These are phyloP conservation scores for Tylopilus plumbeoviolaceoides DNA, from an alignment of 768 basidiomycete species.

Conservation along the genomic window DNA sequence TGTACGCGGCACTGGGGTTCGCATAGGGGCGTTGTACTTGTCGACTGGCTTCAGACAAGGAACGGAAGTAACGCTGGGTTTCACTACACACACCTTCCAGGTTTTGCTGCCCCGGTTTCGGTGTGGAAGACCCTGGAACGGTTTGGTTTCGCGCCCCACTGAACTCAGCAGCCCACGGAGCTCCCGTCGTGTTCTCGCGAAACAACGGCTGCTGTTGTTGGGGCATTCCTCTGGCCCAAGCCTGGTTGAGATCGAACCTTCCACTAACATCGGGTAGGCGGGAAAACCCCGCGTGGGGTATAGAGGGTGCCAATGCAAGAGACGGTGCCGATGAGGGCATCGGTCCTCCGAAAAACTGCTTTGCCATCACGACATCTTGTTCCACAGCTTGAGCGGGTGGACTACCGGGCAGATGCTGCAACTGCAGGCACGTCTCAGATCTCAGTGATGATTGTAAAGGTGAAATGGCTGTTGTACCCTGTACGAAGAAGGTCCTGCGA, in stretches of 20 bases:
- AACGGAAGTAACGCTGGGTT: neutral
- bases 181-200: conserved; percentile 31
- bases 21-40: conserved; percentile 38
- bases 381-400: conserved; percentile 46
- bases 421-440: conserved; percentile 36
- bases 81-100: conserved; percentile 18
- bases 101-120: conserved; percentile 29
- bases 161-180: conserved; percentile 61
- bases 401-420: conserved; percentile 72
- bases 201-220: conserved; percentile 38
- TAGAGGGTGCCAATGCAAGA: conserved; percentile 32
- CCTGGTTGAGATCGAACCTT: conserved; percentile 40
- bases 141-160: conserved; percentile 25
- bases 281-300: conserved; percentile 31
- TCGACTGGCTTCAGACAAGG: conserved; percentile 5
- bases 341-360: conserved; percentile 69
- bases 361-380: conserved; percentile 69
- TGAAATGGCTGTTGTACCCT: conserved; percentile 40
- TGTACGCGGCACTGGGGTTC: conserved; percentile 34
- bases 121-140: conserved; percentile 27
- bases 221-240: conserved; percentile 53
- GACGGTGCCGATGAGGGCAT: conserved; percentile 31
- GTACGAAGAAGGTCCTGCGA: conserved; percentile 69
- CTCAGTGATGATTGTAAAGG: neutral
- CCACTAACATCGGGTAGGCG: conserved; percentile 19